Percentiles rank a stretch among this genome's conserved stretches.
Conservation (phyloP, 768 basidiomycete genomes). For the Pleurotus platypus region DNA sequence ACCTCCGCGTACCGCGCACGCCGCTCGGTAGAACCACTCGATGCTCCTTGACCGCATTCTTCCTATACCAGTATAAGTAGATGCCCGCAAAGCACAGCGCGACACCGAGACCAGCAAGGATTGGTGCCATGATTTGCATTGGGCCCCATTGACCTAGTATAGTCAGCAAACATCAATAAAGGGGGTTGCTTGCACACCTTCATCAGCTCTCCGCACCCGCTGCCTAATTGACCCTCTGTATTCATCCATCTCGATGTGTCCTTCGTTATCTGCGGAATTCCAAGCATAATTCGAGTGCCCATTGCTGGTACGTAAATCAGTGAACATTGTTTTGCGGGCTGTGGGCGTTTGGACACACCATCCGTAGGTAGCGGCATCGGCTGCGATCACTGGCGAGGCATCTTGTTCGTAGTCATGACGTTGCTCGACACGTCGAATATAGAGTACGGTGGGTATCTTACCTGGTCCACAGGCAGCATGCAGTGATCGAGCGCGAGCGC, state of each 20-base stretch:
- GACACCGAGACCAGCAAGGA: slow-evolving; percentile 2
- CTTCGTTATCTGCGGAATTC: too few species aligned
- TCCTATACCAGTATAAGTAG: slow-evolving; percentile 5
- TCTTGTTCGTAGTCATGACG: neutral
- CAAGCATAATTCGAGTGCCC: too few species aligned
- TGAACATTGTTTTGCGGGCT: too few species aligned
- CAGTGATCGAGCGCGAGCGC: too few species aligned
- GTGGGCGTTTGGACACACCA: neutral
- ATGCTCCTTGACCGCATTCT: neutral
- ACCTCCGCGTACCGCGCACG: neutral
- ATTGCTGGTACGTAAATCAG: too few species aligned
- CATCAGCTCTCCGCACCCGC: too few species aligned
- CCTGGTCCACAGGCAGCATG: too few species aligned
- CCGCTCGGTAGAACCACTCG: neutral
- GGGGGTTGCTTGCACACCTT: too few species aligned
- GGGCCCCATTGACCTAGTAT: slow-evolving; percentile 1
- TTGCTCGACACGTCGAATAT: neutral
- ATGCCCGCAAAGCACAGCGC: neutral
- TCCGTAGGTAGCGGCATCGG: neutral
- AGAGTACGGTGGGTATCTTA: too few species aligned
- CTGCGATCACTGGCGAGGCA: neutral
- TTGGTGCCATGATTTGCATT: slow-evolving; percentile 4
- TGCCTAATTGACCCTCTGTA: too few species aligned
- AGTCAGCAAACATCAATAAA: neutral
- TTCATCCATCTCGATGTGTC: too few species aligned